A percentile compares a stretch with the other conserved stretches of the same genome.
phyloP scores from a whole-genome alignment of 2,329 filamentous ascomycete genomes.

The Penicillium sp. region DNA sequence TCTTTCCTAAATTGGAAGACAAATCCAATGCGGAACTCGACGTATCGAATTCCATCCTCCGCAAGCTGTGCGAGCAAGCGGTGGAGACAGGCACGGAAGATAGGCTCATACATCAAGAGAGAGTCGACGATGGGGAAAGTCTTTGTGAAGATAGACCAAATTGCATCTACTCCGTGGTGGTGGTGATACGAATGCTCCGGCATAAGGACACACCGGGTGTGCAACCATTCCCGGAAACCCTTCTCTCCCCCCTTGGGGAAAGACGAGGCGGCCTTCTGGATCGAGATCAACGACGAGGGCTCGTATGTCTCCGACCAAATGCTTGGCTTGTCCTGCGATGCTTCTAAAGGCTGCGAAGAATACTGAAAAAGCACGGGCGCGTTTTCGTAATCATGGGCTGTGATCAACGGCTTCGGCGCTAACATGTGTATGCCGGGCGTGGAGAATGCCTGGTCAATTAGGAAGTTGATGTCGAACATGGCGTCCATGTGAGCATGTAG shows the following conservation, averaged over 20 bases:
- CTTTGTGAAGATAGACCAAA: conserved; percentile 77
- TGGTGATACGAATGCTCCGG: conserved; percentile 71
- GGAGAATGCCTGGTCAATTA: conserved; percentile 67
- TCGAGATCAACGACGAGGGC: conserved; percentile 56
- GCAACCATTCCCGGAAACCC: conserved; percentile 77
- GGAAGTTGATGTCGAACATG: conserved; percentile 82
- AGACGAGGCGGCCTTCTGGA: conserved; percentile 62
- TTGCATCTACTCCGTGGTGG: conserved; percentile 76
- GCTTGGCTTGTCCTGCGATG: conserved; percentile 44
- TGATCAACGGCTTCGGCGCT: conserved; percentile 57
- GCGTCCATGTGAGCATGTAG: conserved; percentile 82
- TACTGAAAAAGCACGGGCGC: conserved; percentile 63
- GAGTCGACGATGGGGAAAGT: conserved; percentile 72
- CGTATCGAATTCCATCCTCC: conserved; percentile 81
- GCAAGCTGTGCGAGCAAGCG: conserved; percentile 68
- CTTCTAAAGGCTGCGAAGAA: conserved; percentile 45
- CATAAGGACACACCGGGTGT: conserved; percentile 68
- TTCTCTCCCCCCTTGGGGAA: conserved; percentile 70
- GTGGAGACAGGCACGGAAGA: conserved; percentile 73
- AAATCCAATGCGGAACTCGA: conserved; percentile 78
- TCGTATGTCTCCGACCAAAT: conserved; percentile 68
- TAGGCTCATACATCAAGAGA: conserved; percentile 84
- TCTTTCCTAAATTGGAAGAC: conserved; percentile 65
- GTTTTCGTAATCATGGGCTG: conserved; percentile 51
- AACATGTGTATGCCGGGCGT: conserved; percentile 72